Evolutionary conservation across 345 rosid genomes (phyloP).

Genomic region (Salix exigua): DNA sequence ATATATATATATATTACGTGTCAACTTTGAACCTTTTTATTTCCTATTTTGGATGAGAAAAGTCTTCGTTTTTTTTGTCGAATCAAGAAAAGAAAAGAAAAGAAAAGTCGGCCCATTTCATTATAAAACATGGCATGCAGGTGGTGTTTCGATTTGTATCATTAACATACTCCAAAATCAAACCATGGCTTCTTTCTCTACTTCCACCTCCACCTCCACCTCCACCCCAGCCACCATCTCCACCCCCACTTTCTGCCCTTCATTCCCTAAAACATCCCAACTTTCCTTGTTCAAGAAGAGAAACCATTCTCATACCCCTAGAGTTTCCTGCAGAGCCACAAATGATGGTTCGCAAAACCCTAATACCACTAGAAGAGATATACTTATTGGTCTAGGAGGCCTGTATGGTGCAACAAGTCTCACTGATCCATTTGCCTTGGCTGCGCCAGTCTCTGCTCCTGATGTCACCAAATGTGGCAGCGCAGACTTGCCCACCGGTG

Average conservation of each 20-base stretch:
- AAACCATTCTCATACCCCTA: neutral
- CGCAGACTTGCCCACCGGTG: conserved; percentile 43
- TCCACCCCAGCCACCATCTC: neutral
- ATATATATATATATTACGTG: no score
- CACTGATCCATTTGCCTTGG: conserved; percentile 31
- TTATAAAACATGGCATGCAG: conserved; percentile 1
- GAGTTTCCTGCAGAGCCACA: conserved; percentile 27
- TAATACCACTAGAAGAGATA: conserved; percentile 34
- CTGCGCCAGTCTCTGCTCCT: conserved; percentile 39
- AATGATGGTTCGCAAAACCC: conserved; percentile 16
- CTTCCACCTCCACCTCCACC: neutral
- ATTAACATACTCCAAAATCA: neutral
- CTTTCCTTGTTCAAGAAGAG: conserved; percentile 10
- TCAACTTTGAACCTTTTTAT: no score
- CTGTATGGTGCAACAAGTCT: conserved; percentile 37
- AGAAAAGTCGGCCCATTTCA: neutral
- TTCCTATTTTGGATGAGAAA: no score
- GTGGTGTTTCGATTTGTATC: neutral
- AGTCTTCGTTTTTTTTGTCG: no score
- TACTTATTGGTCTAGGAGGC: conserved; percentile 51
- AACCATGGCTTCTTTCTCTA: conserved; percentile 20
- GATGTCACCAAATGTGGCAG: conserved; percentile 37
- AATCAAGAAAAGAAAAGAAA: no score
- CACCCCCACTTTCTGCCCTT: neutral
- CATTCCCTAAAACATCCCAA: conserved; percentile 23